These are phyloP conservation scores for Podaxis sp. DNA, from an alignment of 768 basidiomycete species.

Conservation along the genomic window DNA sequence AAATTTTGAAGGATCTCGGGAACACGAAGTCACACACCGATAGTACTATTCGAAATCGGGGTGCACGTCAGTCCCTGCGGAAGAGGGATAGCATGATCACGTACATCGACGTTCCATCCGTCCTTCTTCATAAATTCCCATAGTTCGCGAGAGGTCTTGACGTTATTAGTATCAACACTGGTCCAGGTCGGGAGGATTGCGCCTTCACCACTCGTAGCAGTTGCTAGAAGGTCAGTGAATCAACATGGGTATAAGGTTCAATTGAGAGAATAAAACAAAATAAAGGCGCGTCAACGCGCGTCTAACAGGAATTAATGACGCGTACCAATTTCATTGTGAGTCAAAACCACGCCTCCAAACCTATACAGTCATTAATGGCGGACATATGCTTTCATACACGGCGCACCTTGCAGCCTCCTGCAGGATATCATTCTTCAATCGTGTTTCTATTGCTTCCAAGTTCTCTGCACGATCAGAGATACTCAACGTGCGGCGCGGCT, in stretches of 20 bases:
- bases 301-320: not conserved
- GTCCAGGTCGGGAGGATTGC: conserved; percentile 94
- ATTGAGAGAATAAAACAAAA: too few species aligned
- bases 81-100: conserved; percentile 22
- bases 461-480: conserved; percentile 94
- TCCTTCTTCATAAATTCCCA: conserved; percentile 76
- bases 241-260: not conserved
- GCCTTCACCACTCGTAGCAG: conserved; percentile 56
- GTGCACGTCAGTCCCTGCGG: not conserved
- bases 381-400: not conserved
- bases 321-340: conserved; percentile 89
- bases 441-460: conserved; percentile 86
- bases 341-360: conserved; percentile 87
- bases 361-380: conserved; percentile 32
- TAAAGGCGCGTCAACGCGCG: not conserved
- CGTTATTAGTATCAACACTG: conserved; percentile 75
- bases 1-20: not conserved
- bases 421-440: conserved; percentile 89
- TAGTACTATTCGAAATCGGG: conserved; percentile 53
- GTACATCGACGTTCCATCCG: conserved; percentile 91
- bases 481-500: conserved; percentile 74
- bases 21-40: conserved; percentile 43
- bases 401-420: conserved; percentile 72
- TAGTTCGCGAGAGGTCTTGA: conserved; percentile 85
- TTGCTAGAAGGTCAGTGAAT: conserved; percentile 8